Evolutionary conservation across 2,329 filamentous ascomycete species (phyloP).

Genomic region (Diaporthe amygdali): DNA sequence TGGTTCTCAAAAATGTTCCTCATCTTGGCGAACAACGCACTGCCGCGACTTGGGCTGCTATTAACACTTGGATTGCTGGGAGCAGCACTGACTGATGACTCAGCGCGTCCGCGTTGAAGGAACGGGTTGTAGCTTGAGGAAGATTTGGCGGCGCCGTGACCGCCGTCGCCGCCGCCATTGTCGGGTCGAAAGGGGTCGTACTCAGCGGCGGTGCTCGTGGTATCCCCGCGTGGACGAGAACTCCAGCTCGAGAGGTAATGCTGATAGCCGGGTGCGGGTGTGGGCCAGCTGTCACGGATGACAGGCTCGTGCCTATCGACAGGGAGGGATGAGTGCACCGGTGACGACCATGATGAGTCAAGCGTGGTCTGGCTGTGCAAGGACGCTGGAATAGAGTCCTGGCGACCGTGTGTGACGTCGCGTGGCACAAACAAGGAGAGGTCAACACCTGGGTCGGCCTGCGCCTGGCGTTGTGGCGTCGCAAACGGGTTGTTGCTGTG

Average conservation of each 20-base stretch:
- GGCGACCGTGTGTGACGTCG: constrained; percentile 38
- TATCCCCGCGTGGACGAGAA: constrained; percentile 30
- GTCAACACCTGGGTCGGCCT: constrained; percentile 24
- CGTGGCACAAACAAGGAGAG: constrained; percentile 31
- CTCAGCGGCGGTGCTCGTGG: constrained; percentile 25
- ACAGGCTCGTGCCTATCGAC: constrained; percentile 38
- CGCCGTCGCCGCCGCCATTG: constrained; percentile 3
- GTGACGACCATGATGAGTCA: constrained; percentile 39
- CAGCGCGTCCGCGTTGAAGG: constrained; percentile 19
- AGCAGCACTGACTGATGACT: constrained; percentile 13
- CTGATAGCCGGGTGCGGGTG: constrained; percentile 21
- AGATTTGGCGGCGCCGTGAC: not conserved
- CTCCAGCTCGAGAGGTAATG: constrained; percentile 15
- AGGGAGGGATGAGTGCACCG: constrained; percentile 31
- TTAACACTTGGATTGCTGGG: constrained; percentile 15
- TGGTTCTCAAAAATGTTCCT: constrained; percentile 44
- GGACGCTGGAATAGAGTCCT: constrained; percentile 40
- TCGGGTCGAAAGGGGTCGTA: constrained; percentile 35
- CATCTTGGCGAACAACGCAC: constrained; percentile 45
- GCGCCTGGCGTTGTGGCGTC: constrained; percentile 28
- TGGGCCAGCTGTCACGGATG: constrained; percentile 39
- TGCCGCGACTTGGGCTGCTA: constrained; percentile 19
- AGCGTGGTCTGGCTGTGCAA: constrained; percentile 41
- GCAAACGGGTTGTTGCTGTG: constrained; percentile 1
- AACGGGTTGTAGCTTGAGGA: constrained; percentile 16